These are phyloP conservation scores for Xerocomus nothofagi DNA, from an alignment of 1,284 basidiomycete genomes.

Conservation along the genomic window DNA sequence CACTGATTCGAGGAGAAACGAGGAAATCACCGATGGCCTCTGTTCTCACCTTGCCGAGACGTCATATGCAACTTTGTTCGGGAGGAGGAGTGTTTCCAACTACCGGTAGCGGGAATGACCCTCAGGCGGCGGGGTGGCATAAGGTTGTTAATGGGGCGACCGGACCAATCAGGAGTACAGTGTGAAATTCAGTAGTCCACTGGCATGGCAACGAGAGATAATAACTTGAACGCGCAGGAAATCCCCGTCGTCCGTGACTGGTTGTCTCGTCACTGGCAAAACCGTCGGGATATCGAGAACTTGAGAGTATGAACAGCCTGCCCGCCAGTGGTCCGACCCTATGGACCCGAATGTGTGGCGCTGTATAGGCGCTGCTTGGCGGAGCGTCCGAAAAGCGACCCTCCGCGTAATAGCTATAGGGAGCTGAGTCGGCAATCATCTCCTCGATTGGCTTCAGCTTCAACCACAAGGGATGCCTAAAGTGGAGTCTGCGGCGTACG, in stretches of 20 bases:
- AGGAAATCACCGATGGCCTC: constrained; percentile 17
- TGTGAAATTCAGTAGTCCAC: not conserved
- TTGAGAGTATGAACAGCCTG: constrained; percentile 1
- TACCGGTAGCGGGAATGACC: constrained; percentile 9
- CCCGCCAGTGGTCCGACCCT: too few relatives aligned
- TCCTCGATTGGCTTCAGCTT: too few relatives aligned
- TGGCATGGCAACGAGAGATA: constrained; percentile 13
- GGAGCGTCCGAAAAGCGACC: not conserved
- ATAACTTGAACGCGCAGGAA: constrained; percentile 8
- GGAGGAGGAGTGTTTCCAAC: not conserved
- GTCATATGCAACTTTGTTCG: constrained; percentile 2
- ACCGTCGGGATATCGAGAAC: not conserved
- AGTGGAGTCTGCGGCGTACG: constrained; percentile 16
- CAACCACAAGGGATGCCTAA: constrained; percentile 12
- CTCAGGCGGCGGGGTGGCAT: not conserved
- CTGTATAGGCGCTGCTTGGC: not conserved
- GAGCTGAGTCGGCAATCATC: not conserved
- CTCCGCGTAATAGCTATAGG: not conserved
- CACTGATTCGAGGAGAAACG: constrained; percentile 1
- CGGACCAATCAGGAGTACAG: not conserved
- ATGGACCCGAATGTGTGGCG: not conserved
- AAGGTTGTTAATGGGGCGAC: not conserved
- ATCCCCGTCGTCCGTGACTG: constrained; percentile 1
- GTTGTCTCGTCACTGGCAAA: too few relatives aligned
- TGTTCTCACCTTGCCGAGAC: constrained; percentile 8